Evolutionary conservation across 2,329 filamentous ascomycete genomes (phyloP).

Genomic region (Xylaria sp.): DNA sequence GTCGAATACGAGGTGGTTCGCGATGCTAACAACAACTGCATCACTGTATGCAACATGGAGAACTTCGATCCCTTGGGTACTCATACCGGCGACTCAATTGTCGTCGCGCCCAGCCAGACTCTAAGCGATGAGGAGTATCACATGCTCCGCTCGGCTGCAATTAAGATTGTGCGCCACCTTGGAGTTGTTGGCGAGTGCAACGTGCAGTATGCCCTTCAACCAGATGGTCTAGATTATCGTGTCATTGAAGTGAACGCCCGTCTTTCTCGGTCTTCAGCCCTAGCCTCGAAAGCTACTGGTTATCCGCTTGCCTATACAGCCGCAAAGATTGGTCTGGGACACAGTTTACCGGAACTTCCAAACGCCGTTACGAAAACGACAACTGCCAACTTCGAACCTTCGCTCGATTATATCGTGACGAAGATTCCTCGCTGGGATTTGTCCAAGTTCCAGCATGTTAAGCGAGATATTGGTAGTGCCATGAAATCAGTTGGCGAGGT

Average conservation of each 20-base stretch:
- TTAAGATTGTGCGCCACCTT: slow-evolving; percentile 97
- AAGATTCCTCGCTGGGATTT: slow-evolving; percentile 99
- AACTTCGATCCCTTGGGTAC: slow-evolving; percentile 98
- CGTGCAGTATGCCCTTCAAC: slow-evolving; percentile 96
- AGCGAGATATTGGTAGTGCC: slow-evolving; percentile 94
- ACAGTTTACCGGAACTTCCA: slow-evolving; percentile 93
- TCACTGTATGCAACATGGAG: slow-evolving; percentile 98
- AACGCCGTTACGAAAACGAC: slow-evolving; percentile 99
- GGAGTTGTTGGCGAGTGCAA: slow-evolving; percentile 99
- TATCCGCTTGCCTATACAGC: slow-evolving; percentile 98
- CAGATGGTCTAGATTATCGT: slow-evolving; percentile 95
- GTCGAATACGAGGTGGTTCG: slow-evolving; percentile 98
- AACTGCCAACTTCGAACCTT: slow-evolving; percentile 98
- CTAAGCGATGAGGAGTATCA: slow-evolving; percentile 99
- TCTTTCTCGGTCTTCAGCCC: slow-evolving; percentile 94
- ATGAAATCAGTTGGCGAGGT: slow-evolving; percentile 99
- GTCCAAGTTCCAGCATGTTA: slow-evolving; percentile 98
- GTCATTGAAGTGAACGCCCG: slow-evolving; percentile 99
- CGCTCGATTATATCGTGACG: slow-evolving; percentile 96
- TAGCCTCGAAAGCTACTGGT: slow-evolving; percentile 97
- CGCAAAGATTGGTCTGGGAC: slow-evolving; percentile 96
- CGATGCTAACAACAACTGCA: slow-evolving; percentile 98
- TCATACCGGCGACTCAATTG: slow-evolving; percentile 98
- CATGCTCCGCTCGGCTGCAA: slow-evolving; percentile 96
- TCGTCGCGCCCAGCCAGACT: slow-evolving; percentile 96